Base-by-base conservation (phyloP, 2,329 filamentous ascomycete genomes). In the Didymella arachidicola region DNA sequence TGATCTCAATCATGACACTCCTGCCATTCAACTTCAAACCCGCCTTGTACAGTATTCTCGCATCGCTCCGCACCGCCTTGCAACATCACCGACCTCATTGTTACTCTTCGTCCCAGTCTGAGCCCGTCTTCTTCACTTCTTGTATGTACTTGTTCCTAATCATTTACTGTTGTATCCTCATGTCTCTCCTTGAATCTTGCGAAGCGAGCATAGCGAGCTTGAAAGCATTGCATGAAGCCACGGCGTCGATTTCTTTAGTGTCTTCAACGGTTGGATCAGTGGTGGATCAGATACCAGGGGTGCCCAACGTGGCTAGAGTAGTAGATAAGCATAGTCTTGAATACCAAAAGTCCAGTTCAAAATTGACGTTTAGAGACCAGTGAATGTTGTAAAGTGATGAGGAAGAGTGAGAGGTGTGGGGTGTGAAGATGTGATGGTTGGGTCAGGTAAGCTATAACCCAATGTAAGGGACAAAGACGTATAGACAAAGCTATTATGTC, bases 101-200 rank as follows among this genome's bases (percentile, higher is more conserved):
- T 39, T 39, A 30, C n/a, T 46, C 29, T 54, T 47, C 34, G 3
- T 19, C 36, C 30, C n/a, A 30, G 5, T 29, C 6, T 6, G 32
- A 7, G 32, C 11, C 46, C 19, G 18, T 44, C 44, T 29, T 52
- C 43, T 67, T 66, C 57, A 52, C 58, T 70, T 64, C 62, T 63
- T 70, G 67, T 70, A 70, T 53, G 63, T 70, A 68, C 53, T 49
- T 57, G 36, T 69, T 67, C 39, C 27, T 70, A 68, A 69, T 70
- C 43, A 59, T 59, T 67, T 62, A 58, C 49, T 45, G 30, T 55
- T 57, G 44, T 59, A 41, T 47, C 36, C 46, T 66, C 58, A 69
- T 65, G 67, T 69, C 65, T 69, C 59, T 67, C 65, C 46, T 68
- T 67, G 60, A 63, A 46, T 49, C 12, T 39, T 52, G 54, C 54